Conservation (phyloP, 306 rosid species). For the Cucumis hystrix region DNA sequence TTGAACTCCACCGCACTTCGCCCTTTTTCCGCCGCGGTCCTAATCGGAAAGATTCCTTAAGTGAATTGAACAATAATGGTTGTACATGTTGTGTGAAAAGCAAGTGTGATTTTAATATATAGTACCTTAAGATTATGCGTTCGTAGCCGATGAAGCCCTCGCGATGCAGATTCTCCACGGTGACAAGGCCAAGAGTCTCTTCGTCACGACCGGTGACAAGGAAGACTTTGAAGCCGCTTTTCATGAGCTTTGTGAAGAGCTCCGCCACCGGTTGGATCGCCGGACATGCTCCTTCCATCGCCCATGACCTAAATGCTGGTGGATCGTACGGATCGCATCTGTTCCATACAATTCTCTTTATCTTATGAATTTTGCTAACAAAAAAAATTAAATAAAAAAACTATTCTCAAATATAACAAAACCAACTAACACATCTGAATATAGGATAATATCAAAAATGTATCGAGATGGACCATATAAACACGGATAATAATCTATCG, state of each 20-base stretch:
- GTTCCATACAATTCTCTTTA: neutral
- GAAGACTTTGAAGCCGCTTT: slow-evolving; percentile 49
- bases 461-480: too few species aligned
- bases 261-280: slow-evolving; percentile 23
- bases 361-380: neutral
- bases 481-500: too few species aligned
- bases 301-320: slow-evolving; percentile 54
- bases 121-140: slow-evolving; percentile 61
- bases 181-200: slow-evolving; percentile 29
- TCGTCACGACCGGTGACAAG: slow-evolving; percentile 64
- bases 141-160: slow-evolving; percentile 63
- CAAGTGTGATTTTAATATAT: neutral
- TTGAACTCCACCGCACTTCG: slow-evolving; percentile 33
- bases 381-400: too few species aligned
- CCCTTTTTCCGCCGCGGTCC: slow-evolving; percentile 18
- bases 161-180: slow-evolving; percentile 37
- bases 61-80: neutral
- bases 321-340: slow-evolving; percentile 83
- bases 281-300: slow-evolving; percentile 37
- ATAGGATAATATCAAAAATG: too few species aligned
- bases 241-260: slow-evolving; percentile 24
- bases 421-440: too few species aligned
- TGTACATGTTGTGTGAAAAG: neutral
- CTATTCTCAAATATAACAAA: too few species aligned
- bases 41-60: neutral